phyloP scores from a whole-genome alignment of 1,139 yeast genomes.

The Hansenula anomala region DNA sequence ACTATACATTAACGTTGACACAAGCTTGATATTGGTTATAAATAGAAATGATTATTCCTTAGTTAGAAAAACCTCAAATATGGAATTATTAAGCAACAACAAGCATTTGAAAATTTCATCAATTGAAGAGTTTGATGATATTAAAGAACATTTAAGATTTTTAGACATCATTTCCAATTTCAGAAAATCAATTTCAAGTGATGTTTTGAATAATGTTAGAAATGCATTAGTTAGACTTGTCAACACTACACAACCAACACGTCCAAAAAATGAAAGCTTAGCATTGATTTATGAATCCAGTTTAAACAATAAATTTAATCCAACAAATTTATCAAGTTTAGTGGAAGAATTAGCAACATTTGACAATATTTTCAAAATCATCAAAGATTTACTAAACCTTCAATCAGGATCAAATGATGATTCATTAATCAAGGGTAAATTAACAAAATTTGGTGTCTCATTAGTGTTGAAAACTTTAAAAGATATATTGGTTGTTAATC shows the following conservation, averaged over 20 bases:
- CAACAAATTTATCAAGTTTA: slow-evolving; percentile 24
- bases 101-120: slow-evolving; percentile 6
- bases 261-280: slow-evolving; percentile 24
- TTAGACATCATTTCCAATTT: slow-evolving; percentile 19
- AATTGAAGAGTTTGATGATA: slow-evolving; percentile 4
- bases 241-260: slow-evolving; percentile 12
- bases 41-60: slow-evolving; percentile 24
- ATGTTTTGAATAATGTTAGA: slow-evolving; percentile 15
- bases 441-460: slow-evolving; percentile 11
- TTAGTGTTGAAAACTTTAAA: slow-evolving; percentile 20
- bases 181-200: slow-evolving; percentile 20
- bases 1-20: slow-evolving; percentile 24
- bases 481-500: slow-evolving; percentile 19
- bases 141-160: slow-evolving; percentile 16
- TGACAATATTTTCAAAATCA: slow-evolving; percentile 19
- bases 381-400: slow-evolving; percentile 11
- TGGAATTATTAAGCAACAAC: slow-evolving; percentile 25
- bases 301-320: slow-evolving; percentile 27
- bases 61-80: slow-evolving; percentile 22
- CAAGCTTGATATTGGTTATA: slow-evolving; percentile 13
- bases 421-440: slow-evolving; percentile 9
- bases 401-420: slow-evolving; percentile 2
- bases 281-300: slow-evolving; percentile 29
- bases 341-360: slow-evolving; percentile 28
- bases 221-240: slow-evolving; percentile 11